Evolutionary conservation across 2,329 filamentous ascomycete species (phyloP).

Genomic region (Orbilia blumenaviensis): DNA sequence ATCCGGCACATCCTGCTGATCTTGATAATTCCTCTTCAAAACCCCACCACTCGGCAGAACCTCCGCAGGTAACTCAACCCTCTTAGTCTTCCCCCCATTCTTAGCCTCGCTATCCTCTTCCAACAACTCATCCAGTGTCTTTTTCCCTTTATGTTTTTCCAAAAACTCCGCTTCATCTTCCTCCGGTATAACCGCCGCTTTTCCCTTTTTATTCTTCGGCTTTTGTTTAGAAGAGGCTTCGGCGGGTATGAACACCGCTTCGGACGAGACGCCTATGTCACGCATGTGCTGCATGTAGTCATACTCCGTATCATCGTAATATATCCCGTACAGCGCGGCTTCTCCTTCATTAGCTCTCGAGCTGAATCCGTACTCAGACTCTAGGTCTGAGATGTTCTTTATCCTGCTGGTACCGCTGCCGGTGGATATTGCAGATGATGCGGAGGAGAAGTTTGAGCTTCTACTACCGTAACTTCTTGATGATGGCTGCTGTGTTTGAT

Average conservation of each 20-base stretch:
- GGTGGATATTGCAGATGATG: slow-evolving; percentile 63
- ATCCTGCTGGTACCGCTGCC: slow-evolving; percentile 64
- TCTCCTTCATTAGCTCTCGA: slow-evolving; percentile 93
- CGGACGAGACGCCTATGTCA: slow-evolving; percentile 76
- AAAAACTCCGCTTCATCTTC: slow-evolving; percentile 17
- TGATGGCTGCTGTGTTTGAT: background rate
- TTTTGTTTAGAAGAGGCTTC: slow-evolving; percentile 71
- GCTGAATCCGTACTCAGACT: slow-evolving; percentile 73
- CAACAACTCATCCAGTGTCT: slow-evolving; percentile 83
- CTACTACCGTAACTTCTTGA: background rate
- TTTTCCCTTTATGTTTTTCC: slow-evolving; percentile 72
- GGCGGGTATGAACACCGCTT: slow-evolving; percentile 75
- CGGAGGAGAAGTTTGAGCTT: slow-evolving; percentile 42
- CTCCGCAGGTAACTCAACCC: slow-evolving; percentile 69
- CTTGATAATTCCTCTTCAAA: slow-evolving; percentile 81
- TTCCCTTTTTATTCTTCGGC: slow-evolving; percentile 68
- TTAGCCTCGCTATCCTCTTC: slow-evolving; percentile 65
- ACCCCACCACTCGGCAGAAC: slow-evolving; percentile 82
- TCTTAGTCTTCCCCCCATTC: slow-evolving; percentile 59
- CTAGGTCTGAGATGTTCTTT: slow-evolving; percentile 78
- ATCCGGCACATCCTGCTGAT: slow-evolving; percentile 92
- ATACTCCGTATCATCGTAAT: slow-evolving; percentile 93
- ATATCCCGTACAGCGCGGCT: slow-evolving; percentile 91
- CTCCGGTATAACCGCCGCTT: slow-evolving; percentile 61
- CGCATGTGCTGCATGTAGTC: slow-evolving; percentile 99